Evolutionary conservation across 1,139 yeast genomes (phyloP), one percentile per base, ranked within the genome.

Genomic region (Hyphopichia fennica): DNA sequence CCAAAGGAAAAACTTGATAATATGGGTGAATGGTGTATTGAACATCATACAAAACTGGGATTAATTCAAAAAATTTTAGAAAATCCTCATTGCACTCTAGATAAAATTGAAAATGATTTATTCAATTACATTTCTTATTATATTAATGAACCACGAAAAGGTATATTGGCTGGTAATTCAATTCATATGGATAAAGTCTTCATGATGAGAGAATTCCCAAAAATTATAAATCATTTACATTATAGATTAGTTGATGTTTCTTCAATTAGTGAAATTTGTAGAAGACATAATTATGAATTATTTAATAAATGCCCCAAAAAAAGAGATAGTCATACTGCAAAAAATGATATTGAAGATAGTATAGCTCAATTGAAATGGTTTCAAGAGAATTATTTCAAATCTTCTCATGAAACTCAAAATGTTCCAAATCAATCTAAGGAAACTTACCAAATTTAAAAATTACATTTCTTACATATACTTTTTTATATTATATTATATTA

Each of bases 231-330:
- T 23, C 83, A 80, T 56, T 69, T 93, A 49, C 91, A 84, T 58
- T 93, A 95, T 60, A 75, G 99, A 40, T 74, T 91, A 40, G 77
- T 95, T 32, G 99, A 95, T 56, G 99, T 93, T 16, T 84, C 96
- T 8, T 72, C 91, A 2, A 68, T 95, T 35, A 79, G 81, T 74
- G 99, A 93, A 62, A 67, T 90, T 22, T 87, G 93, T 1, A 69
- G 67, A 41, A 79, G 98, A 53, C 93, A 88, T 58, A 87, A 88
- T 58, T 86, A 88, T 0, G 63, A 62, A 9, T 65, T 91, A 39
- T 67, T 82, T 71, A 62, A 61, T 35, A 57, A 66, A 19, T 67
- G 72, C 34, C 97, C 98, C 1, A 67, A 69, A 41, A 91, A 93
- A 63, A 63, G 64, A 37, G 73, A 76, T 13, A 73, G 74, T 1